These are phyloP conservation scores for Aspergillus sp. DNA, from an alignment of 2,329 filamentous ascomycete genomes.

Conservation along the genomic window DNA sequence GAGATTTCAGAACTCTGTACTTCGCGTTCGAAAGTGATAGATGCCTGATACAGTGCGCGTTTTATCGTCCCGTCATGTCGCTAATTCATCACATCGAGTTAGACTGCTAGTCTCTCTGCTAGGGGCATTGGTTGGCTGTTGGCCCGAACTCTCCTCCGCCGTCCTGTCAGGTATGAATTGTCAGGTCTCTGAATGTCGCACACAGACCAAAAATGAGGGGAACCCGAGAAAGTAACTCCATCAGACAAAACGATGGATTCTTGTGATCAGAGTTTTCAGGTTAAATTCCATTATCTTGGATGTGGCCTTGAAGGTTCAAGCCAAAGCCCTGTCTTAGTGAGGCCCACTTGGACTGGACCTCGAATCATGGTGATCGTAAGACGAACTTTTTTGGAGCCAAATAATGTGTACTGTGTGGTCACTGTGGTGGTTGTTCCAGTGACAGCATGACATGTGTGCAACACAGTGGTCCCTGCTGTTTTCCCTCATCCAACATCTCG, in stretches of 20 bases:
- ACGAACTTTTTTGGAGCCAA: conserved; percentile 18
- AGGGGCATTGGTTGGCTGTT: neutral
- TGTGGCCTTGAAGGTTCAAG: conserved; percentile 9
- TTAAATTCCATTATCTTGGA: neutral
- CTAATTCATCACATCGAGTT: neutral
- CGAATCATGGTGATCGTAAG: conserved; percentile 22
- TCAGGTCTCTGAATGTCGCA: neutral
- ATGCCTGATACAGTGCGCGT: conserved; percentile 8
- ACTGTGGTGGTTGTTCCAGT: conserved; percentile 5
- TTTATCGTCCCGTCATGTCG: neutral
- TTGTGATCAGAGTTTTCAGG: neutral
- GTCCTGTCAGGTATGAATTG: no score
- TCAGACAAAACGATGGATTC: neutral
- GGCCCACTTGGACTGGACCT: conserved; percentile 22
- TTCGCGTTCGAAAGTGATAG: neutral
- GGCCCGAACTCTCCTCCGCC: neutral
- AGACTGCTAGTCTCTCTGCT: neutral
- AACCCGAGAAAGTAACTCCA: neutral
- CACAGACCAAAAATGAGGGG: neutral
- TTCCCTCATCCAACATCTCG: neutral
- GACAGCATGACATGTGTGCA: conserved; percentile 6
- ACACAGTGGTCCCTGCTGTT: neutral
- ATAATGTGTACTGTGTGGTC: neutral
- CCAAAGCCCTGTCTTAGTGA: conserved; percentile 24
- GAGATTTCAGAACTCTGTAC: neutral